phyloP scores from a whole-genome alignment of 75 land plant genomes.

The Gnetum montanum region DNA sequence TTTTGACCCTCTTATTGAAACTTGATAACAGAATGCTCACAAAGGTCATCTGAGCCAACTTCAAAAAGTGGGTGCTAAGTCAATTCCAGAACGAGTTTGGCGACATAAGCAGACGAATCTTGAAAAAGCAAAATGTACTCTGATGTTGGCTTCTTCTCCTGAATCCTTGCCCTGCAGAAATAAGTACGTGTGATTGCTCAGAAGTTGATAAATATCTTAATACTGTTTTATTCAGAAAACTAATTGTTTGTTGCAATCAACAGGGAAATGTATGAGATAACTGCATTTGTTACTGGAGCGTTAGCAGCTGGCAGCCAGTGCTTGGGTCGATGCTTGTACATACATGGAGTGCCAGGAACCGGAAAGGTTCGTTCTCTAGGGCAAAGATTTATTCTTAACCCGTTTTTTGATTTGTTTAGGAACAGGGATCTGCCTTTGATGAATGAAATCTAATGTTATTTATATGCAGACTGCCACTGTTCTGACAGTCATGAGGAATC shows the following conservation, averaged over 20 bases:
- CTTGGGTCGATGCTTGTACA: constrained; percentile 90
- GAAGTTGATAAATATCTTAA: neutral
- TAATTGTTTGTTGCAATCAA: neutral
- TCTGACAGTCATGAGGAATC: constrained; percentile 71
- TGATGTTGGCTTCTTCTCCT: constrained; percentile 71
- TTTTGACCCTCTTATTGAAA: no score
- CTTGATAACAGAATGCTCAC: constrained; percentile 34
- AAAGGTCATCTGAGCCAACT: constrained; percentile 48
- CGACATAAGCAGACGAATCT: constrained; percentile 54
- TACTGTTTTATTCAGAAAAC: neutral
- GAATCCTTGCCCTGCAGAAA: constrained; percentile 78
- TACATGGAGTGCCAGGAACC: constrained; percentile 98
- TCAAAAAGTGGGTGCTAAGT: constrained; percentile 58
- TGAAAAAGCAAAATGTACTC: constrained; percentile 76
- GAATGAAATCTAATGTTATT: no score
- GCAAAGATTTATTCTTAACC: no score
- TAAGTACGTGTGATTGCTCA: constrained; percentile 39
- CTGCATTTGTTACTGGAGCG: constrained; percentile 79
- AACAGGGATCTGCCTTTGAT: no score
- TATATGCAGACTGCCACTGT: constrained; percentile 92
- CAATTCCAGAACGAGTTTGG: constrained; percentile 55
- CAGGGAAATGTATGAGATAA: constrained; percentile 91
- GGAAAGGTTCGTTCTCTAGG: constrained; percentile 88
- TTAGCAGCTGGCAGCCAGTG: constrained; percentile 65
- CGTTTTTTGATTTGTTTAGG: no score